Conservation (phyloP, 768 basidiomycete species). For the Boletales sp. region DNA sequence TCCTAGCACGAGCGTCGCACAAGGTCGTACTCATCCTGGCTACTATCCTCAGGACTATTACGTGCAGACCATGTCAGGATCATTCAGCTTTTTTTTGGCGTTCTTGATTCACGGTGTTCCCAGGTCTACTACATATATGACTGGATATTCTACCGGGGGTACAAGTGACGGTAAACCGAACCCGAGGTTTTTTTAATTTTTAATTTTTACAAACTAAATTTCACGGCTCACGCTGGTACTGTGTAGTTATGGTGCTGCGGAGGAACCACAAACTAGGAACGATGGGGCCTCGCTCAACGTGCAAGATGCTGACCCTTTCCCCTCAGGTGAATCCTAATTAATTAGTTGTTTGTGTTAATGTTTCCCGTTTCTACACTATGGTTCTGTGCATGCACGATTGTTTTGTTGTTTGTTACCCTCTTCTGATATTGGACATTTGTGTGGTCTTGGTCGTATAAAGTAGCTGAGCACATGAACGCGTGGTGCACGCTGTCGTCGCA, state of each 20-base stretch:
- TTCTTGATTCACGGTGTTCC: constrained; percentile 1
- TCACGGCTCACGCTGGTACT: constrained; percentile 7
- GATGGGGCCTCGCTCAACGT: neutral
- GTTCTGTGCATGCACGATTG: neutral
- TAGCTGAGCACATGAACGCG: constrained; percentile 13
- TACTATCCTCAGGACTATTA: constrained; percentile 9
- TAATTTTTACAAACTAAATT: constrained; percentile 8
- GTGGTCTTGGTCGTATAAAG: neutral
- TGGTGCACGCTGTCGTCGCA: constrained; percentile 15
- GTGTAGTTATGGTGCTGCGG: constrained; percentile 10
- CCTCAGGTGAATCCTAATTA: constrained; percentile 10
- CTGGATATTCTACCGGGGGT: neutral
- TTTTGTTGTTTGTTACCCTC: neutral
- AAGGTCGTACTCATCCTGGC: neutral
- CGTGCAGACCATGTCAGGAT: constrained; percentile 11
- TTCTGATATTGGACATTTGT: neutral
- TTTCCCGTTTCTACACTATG: neutral
- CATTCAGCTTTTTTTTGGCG: neutral
- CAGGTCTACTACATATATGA: constrained; percentile 4
- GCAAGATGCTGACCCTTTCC: constrained; percentile 1
- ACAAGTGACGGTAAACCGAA: neutral
- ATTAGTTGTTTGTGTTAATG: neutral
- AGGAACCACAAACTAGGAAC: neutral
- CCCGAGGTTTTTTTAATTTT: constrained; percentile 5
- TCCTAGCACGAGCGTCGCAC: constrained; percentile 8